These are phyloP conservation scores for Diaporthe humulicola DNA, from an alignment of 2,329 filamentous ascomycete genomes.

Conservation along the genomic window DNA sequence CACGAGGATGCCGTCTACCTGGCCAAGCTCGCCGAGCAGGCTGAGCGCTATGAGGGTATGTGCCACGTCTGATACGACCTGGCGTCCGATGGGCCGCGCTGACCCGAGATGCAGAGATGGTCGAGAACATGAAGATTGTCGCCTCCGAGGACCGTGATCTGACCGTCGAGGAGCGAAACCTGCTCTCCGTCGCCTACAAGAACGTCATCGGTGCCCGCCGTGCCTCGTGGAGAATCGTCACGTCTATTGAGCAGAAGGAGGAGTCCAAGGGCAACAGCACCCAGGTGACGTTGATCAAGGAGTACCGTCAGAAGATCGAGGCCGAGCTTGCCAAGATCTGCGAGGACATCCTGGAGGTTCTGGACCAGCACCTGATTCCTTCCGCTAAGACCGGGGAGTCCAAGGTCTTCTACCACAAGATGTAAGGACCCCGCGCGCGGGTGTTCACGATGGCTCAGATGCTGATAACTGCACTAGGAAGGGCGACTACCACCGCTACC, in stretches of 20 bases:
- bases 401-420: conserved; percentile 99
- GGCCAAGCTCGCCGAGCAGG: conserved; percentile 99
- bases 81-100: conserved; percentile 38
- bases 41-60: conserved; percentile 99
- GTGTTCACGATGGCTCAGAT: conserved; percentile 15
- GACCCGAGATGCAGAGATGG: conserved; percentile 80
- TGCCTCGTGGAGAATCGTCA: conserved; percentile 98
- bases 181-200: conserved; percentile 98
- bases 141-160: conserved; percentile 88
- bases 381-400: conserved; percentile 96
- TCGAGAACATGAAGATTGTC: conserved; percentile 99
- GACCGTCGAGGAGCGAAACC: conserved; percentile 96
- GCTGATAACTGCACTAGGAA: conserved; percentile 73
- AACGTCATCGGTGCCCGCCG: conserved; percentile 97
- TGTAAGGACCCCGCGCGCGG: conserved; percentile 66
- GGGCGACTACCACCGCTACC: conserved; percentile 99
- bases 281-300: conserved; percentile 93
- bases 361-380: conserved; percentile 94
- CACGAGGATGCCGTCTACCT: conserved; percentile 99
- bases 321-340: conserved; percentile 96
- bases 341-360: conserved; percentile 94
- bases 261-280: conserved; percentile 97
- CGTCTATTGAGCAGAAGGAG: conserved; percentile 99
- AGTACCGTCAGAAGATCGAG: conserved; percentile 99
- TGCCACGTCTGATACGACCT: conserved; percentile 42